These are phyloP conservation scores for Rhodomyrtus psidioides DNA, from an alignment of 441 rosid species.

Conservation along the genomic window DNA sequence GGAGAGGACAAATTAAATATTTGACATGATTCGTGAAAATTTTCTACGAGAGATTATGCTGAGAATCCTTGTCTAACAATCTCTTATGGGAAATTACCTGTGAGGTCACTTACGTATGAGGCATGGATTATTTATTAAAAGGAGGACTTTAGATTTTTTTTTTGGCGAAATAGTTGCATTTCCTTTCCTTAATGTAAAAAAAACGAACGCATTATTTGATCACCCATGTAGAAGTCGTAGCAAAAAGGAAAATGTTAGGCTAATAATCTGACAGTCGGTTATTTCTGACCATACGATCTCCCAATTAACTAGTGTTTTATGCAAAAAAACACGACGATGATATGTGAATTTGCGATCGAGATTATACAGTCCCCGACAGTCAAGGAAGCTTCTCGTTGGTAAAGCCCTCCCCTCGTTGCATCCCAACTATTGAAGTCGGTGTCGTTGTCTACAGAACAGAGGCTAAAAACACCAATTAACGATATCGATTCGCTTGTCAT, in stretches of 20 bases:
- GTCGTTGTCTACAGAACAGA: not conserved
- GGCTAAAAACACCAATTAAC: not conserved
- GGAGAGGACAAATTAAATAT: not conserved
- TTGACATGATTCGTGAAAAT: not conserved
- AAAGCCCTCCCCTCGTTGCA: not conserved
- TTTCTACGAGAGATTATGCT: not conserved
- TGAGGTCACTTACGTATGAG: not conserved
- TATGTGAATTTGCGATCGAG: no score
- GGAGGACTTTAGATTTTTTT: not conserved
- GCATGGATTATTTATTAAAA: no score
- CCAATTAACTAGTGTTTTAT: no score
- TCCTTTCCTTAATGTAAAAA: not conserved
- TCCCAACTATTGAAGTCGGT: not conserved
- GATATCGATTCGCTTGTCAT: not conserved
- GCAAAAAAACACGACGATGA: no score
- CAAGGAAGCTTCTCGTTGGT: no score
- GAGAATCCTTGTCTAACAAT: not conserved
- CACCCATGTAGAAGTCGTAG: not conserved
- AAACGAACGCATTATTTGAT: not conserved
- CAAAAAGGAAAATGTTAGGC: no score
- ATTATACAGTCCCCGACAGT: no score
- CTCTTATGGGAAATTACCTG: not conserved
- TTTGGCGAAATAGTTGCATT: not conserved
- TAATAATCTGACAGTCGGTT: no score
- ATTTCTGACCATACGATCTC: no score